phyloP scores from a whole-genome alignment of 257 asterid species.

The Solanum bukasovii region DNA sequence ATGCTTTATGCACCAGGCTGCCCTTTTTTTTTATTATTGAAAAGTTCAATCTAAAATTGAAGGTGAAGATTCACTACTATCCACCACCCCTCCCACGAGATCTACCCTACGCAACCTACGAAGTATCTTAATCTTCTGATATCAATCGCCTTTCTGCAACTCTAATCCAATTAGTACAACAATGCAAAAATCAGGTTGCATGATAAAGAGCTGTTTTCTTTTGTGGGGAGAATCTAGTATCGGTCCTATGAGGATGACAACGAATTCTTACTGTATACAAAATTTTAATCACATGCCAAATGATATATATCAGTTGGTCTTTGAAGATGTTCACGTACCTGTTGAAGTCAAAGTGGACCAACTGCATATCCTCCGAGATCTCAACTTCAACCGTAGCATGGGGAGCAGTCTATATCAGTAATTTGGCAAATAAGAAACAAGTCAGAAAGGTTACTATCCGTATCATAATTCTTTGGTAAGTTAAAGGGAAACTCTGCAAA shows the following conservation, averaged over 20 bases:
- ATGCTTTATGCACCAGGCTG: neutral
- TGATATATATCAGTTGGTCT: neutral
- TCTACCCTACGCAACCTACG: neutral
- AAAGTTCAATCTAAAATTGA: neutral
- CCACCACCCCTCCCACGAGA: neutral
- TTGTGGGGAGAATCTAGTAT: neutral
- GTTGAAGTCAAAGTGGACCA: conserved; percentile 16
- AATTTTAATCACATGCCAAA: neutral
- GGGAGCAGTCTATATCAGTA: conserved; percentile 1
- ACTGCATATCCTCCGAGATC: conserved; percentile 13
- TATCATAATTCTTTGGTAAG: neutral
- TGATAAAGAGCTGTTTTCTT: neutral
- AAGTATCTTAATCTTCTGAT: neutral
- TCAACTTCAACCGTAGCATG: conserved; percentile 17
- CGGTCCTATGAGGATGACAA: neutral
- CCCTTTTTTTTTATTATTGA: neutral
- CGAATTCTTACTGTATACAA: neutral
- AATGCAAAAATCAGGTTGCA: neutral
- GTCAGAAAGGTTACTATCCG: neutral
- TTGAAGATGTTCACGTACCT: neutral
- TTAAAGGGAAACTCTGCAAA: neutral
- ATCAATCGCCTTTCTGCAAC: neutral
- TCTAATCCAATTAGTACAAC: neutral
- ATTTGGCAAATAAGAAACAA: neutral
- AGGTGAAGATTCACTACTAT: neutral